Percentiles rank a stretch among this genome's conserved stretches.
phyloP scores from a whole-genome alignment of 352 stramenopile species.

The Phytophthora constricta region DNA sequence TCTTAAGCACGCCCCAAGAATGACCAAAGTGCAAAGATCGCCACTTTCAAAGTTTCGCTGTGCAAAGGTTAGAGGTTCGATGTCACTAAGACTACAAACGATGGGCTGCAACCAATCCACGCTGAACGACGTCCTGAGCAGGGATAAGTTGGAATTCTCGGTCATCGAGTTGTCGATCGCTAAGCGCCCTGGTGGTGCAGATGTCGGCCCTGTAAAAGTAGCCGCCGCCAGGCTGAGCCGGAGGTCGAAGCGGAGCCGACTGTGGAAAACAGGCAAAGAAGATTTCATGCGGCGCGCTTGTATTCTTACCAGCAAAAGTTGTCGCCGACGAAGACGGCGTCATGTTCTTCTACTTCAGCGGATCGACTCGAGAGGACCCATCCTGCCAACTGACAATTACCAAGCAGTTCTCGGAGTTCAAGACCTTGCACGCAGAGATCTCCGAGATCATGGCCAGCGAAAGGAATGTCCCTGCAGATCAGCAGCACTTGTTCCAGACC shows the following conservation, averaged over 20 bases:
- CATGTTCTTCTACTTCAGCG: constrained; percentile 61
- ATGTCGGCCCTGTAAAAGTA: constrained; percentile 25
- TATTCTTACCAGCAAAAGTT: constrained; percentile 43
- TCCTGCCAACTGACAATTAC: constrained; percentile 44
- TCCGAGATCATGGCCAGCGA: constrained; percentile 61
- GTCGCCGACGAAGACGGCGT: constrained; percentile 36
- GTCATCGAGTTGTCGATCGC: constrained; percentile 32
- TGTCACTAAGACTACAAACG: background rate
- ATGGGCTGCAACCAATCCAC: constrained; percentile 51
- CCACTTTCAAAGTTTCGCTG: no score
- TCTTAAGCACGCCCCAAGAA: no score
- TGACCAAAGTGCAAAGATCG: background rate
- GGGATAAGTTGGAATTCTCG: constrained; percentile 17
- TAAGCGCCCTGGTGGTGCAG: constrained; percentile 32
- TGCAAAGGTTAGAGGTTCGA: no score
- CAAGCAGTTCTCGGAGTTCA: constrained; percentile 83
- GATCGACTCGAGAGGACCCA: constrained; percentile 41
- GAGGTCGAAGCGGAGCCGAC: constrained; percentile 3
- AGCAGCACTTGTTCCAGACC: constrained; percentile 54
- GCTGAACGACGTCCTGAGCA: constrained; percentile 35
- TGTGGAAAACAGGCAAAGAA: constrained; percentile 10
- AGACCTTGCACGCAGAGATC: constrained; percentile 56
- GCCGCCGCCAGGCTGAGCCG: background rate
- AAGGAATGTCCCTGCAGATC: constrained; percentile 41
- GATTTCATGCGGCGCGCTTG: constrained; percentile 15